A percentile compares a stretch with the other conserved stretches of the same genome.
phyloP scores from a whole-genome alignment of 441 rosid species.

The Adansonia gregorii region DNA sequence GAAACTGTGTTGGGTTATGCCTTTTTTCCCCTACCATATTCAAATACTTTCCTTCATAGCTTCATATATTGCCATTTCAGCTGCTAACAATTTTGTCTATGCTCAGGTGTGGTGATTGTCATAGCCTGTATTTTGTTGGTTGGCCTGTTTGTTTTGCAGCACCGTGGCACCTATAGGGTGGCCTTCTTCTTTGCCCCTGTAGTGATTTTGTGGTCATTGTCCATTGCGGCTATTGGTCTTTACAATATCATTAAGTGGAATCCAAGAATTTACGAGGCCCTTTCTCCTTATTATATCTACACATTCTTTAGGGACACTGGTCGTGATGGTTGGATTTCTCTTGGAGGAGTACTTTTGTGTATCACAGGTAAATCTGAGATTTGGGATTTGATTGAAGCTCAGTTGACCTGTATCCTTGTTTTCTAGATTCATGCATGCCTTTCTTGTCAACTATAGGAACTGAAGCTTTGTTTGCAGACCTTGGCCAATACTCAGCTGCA shows the following conservation, averaged over 20 bases:
- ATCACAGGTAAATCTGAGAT: conserved; percentile 60
- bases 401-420: background rate
- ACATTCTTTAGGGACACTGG: conserved; percentile 72
- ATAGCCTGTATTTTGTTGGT: conserved; percentile 68
- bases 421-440: conserved; percentile 2
- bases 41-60: background rate
- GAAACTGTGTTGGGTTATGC: conserved; percentile 1
- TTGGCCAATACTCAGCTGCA: conserved; percentile 76
- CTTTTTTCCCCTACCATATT: conserved; percentile 12
- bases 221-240: conserved; percentile 63
- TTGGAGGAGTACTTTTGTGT: conserved; percentile 80
- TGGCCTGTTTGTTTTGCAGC: conserved; percentile 90
- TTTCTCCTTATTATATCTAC: conserved; percentile 79
- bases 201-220: conserved; percentile 73
- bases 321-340: conserved; percentile 81
- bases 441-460: conserved; percentile 62
- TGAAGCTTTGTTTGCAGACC: conserved; percentile 78
- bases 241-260: conserved; percentile 84
- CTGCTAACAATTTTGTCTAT: conserved; percentile 33
- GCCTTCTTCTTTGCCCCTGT: conserved; percentile 80
- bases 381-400: conserved; percentile 21
- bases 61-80: conserved; percentile 14
- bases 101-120: conserved; percentile 70
- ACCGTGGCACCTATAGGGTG: conserved; percentile 73
- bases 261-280: conserved; percentile 66